Base-by-base conservation (phyloP, 2,329 filamentous ascomycete genomes). In the Parascedosporium putredinis region DNA sequence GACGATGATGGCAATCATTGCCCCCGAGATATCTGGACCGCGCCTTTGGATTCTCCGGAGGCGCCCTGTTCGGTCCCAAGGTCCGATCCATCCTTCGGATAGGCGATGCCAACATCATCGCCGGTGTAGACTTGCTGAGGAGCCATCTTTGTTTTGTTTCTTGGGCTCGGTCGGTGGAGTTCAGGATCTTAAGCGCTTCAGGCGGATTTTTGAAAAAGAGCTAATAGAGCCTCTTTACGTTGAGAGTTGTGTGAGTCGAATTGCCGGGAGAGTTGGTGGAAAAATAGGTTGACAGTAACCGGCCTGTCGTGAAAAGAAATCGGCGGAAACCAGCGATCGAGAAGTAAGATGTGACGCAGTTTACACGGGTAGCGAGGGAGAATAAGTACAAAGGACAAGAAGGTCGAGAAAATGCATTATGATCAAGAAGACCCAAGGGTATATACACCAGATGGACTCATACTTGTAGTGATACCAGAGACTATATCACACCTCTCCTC, bases 1-100 rank as follows among this genome's bases (percentile, higher is more conserved):
- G 10, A 86, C 72, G 50, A 88, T 81, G 56, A 93, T 88, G 45
- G 85, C 86, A 51, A 87, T 74, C 58, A 89, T 70, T 12, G 76
- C 86, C 18, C 84, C 33, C 73, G 79, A 2, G 84, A 87, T 20
- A 93, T 66, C 33, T 71, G 71, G 56, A 85, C 74, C 14, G 75
- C 78, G 5, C 78, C 76, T 20, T 73, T 72, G 53, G 74, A 77
- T 14, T 72, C 65, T 16, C 87, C 86, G 33, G 78, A 75, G 14
- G 86, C 85, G 22, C 86, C 87, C 14, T 73, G 76, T 29, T 76
- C 76, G 53, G 67, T 70, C 52, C 78, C 74, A 23, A 29, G 38
- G 18, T 50, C 48, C 25, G 34, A 36, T 25, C 40, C 48, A 20
- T 31, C 47, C 14, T 49, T 49, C 10, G 47, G 47, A 25, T 49